These are phyloP conservation scores for Plasmodium billcollinsi DNA, from an alignment of 169 alveolate species.

Conservation along the genomic window DNA sequence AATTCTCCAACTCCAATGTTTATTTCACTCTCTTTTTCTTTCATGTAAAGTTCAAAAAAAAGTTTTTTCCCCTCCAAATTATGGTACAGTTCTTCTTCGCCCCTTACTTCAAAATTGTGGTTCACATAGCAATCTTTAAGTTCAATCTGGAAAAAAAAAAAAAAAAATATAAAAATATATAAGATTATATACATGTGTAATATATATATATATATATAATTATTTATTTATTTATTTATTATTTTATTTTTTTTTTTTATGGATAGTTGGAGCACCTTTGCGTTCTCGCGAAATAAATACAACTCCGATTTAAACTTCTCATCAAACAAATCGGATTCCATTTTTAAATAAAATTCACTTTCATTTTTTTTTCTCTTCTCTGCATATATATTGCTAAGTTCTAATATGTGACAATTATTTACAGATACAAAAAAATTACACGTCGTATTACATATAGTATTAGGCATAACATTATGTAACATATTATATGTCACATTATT, in stretches of 20 bases:
- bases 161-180: not conserved
- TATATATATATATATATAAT: not conserved
- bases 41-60: slow-evolving; percentile 3
- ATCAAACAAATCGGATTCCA: slow-evolving; percentile 18
- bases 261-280: slow-evolving; percentile 3
- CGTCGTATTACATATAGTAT: not conserved
- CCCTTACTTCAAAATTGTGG: slow-evolving; percentile 13
- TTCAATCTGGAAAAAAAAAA: slow-evolving; percentile 32
- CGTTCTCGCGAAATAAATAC: slow-evolving; percentile 24
- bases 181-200: not conserved
- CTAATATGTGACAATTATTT: slow-evolving; percentile 41
- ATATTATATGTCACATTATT: not conserved
- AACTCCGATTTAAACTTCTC: slow-evolving; percentile 17
- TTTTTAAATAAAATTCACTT: slow-evolving; percentile 45
- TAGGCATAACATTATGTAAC: not conserved
- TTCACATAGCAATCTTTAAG: slow-evolving; percentile 42
- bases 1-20: slow-evolving; percentile 50
- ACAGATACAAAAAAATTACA: slow-evolving; percentile 54
- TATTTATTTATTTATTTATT: not conserved
- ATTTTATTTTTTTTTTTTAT: not conserved
- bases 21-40: slow-evolving; percentile 17
- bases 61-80: slow-evolving; percentile 16
- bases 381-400: slow-evolving; percentile 60
- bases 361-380: slow-evolving; percentile 44
- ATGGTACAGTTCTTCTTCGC: not conserved